These are phyloP conservation scores for Pseudocercospora cruenta DNA, from an alignment of 2,329 filamentous ascomycete species.

Conservation along the genomic window DNA sequence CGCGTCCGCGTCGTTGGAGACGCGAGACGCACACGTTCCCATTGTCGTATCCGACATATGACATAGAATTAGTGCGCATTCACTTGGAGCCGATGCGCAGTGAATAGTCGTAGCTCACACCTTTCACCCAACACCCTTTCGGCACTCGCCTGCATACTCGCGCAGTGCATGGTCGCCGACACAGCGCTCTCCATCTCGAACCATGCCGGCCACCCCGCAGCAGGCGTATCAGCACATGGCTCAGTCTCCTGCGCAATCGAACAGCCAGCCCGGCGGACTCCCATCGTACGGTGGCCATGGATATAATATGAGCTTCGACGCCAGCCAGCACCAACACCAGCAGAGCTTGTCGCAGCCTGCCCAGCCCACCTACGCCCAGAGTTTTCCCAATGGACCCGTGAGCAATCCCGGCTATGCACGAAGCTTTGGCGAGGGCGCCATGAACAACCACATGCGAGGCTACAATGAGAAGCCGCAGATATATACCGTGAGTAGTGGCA, in stretches of 20 bases:
- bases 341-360: slow-evolving; percentile 26
- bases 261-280: slow-evolving; percentile 27
- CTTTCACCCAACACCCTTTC: neutral
- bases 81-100: neutral
- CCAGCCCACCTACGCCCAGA: slow-evolving; percentile 33
- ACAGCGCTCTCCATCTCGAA: slow-evolving; percentile 22
- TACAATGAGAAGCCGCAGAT: slow-evolving; percentile 50
- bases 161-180: slow-evolving; percentile 19
- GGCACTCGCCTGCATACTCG: slow-evolving; percentile 6
- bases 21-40: neutral
- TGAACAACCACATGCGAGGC: slow-evolving; percentile 26
- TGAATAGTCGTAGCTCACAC: neutral
- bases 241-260: slow-evolving; percentile 23
- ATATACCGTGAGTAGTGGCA: slow-evolving; percentile 48
- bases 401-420: slow-evolving; percentile 44
- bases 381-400: slow-evolving; percentile 40
- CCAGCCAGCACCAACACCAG: slow-evolving; percentile 17
- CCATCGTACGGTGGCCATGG: slow-evolving; percentile 19
- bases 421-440: slow-evolving; percentile 38
- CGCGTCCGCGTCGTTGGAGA: neutral
- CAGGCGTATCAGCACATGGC: slow-evolving; percentile 30
- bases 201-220: slow-evolving; percentile 38
- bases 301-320: slow-evolving; percentile 38
- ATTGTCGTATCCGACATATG: neutral
- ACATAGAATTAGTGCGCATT: neutral